Conservation (phyloP, 106 monocot genomes). For the Hemerocallis citrina region DNA sequence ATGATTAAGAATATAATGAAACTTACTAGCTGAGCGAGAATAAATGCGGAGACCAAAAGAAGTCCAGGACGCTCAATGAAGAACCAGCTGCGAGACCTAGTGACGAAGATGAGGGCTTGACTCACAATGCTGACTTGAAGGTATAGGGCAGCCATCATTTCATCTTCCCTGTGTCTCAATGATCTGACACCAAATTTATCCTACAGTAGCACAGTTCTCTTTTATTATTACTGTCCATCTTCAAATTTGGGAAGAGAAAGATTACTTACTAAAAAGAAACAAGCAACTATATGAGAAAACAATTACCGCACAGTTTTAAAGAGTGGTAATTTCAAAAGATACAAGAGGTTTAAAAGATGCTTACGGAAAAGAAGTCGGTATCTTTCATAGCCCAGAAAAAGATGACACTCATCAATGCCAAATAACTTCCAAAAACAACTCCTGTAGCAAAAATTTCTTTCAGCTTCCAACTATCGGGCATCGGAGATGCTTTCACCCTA, state of each 20-base stretch:
- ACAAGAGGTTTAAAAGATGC: not conserved
- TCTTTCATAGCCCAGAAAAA: slow-evolving; percentile 57
- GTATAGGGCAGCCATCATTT: slow-evolving; percentile 6
- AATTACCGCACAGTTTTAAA: too few relatives aligned
- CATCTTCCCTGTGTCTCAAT: not conserved
- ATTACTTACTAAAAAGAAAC: not conserved
- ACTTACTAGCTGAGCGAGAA: slow-evolving; percentile 7
- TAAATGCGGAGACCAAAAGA: slow-evolving; percentile 1
- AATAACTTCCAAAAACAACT: slow-evolving; percentile 29
- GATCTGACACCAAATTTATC: slow-evolving; percentile 8
- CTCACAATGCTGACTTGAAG: slow-evolving; percentile 7
- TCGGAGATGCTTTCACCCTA: slow-evolving; percentile 37
- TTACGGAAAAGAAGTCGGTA: slow-evolving; percentile 72
- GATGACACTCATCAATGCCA: slow-evolving; percentile 40
- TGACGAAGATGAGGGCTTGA: not conserved
- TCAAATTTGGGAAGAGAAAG: too few relatives aligned
- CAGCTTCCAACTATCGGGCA: slow-evolving; percentile 45
- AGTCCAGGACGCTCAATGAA: slow-evolving; percentile 7
- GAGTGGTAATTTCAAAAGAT: too few relatives aligned
- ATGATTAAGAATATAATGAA: too few relatives aligned
- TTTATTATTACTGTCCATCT: too few relatives aligned
- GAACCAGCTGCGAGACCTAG: slow-evolving; percentile 9
- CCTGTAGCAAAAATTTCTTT: slow-evolving; percentile 46
- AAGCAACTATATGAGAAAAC: too few relatives aligned
- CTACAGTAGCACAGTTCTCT: too few relatives aligned